Evolutionary conservation across 208 protist genomes (phyloP), one percentile per base, ranked within the genome.

Genomic region (Wallacemonas sp.): DNA sequence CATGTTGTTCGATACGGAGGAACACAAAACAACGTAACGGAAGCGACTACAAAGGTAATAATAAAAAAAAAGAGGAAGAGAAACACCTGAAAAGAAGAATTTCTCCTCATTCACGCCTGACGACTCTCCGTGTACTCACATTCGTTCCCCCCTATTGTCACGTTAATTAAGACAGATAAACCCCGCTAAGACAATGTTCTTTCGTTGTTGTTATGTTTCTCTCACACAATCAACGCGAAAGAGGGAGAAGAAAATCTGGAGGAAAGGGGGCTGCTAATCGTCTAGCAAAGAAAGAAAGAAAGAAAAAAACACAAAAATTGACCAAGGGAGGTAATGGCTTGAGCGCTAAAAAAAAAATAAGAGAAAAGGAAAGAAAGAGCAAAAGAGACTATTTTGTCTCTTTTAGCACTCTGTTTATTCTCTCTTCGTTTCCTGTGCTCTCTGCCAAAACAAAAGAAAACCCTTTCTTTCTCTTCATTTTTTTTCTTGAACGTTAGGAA

Each of bases 331-430:
- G 4, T 26, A 42, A 14, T 41, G 2, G 21, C 5, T 9, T 39
- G 28, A 56, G 19, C 54, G 42, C 8, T 55, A 38, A 67, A 39
- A 62, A 44, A 62, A 6, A 39, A 26, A 38, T 31, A 53, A 58
- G 65, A 60, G 72, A 59, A 80, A 64, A 66, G 68, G 42, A 24
- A 56, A 36, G 38, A 47, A 5, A 66, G 30, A 14, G n/a, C 11
- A 55, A 66, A 24, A 51, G 12, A 31, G 62, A 41, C 14, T n/a
- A 2, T 17, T 4, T 28, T 41, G 36, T 17, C n/a, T n/a, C n/a
- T n/a, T n/a, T n/a, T n/a, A n/a, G n/a, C n/a, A n/a, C n/a, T n/a
- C n/a, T n/a, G n/a, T n/a, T n/a, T n/a, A n/a, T n/a, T n/a, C n/a
- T n/a, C n/a, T n/a, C n/a, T n/a, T n/a, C n/a, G n/a, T n/a, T n/a